Evolutionary conservation across 164 flowering plant species (phyloP).

Genomic region (Nymphaea colorata): DNA sequence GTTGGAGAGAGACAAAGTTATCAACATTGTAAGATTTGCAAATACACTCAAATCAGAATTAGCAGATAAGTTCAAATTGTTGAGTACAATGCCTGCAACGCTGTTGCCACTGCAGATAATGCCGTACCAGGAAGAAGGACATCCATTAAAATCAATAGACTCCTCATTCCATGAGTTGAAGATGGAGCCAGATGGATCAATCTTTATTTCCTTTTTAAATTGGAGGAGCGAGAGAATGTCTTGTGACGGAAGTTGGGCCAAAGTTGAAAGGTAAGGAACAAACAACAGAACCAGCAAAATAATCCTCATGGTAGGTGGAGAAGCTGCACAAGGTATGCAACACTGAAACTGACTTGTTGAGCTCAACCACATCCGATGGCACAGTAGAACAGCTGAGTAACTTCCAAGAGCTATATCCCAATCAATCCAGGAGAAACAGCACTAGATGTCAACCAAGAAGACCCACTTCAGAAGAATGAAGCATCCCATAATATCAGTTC

Average conservation of each 20-base stretch:
- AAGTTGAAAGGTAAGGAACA: conserved; percentile 3
- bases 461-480: neutral
- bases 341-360: neutral
- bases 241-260: conserved; percentile 80
- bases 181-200: conserved; percentile 83
- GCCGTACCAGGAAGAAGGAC: conserved; percentile 98
- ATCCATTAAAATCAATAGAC: conserved; percentile 85
- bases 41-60: conserved; percentile 71
- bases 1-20: conserved; percentile 76
- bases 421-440: neutral
- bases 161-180: conserved; percentile 89
- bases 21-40: conserved; percentile 71
- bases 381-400: neutral
- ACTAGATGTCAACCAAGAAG: neutral
- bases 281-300: neutral
- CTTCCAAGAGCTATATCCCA: neutral
- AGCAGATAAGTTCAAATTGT: conserved; percentile 55
- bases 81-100: conserved; percentile 80
- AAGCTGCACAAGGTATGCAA: neutral
- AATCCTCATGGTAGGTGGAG: neutral
- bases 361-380: too few relatives aligned
- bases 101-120: conserved; percentile 72
- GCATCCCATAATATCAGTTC: neutral
- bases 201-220: conserved; percentile 83
- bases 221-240: conserved; percentile 77